Conservation (phyloP, 1,284 basidiomycete genomes). For the Leccinum cinnamomeum region DNA sequence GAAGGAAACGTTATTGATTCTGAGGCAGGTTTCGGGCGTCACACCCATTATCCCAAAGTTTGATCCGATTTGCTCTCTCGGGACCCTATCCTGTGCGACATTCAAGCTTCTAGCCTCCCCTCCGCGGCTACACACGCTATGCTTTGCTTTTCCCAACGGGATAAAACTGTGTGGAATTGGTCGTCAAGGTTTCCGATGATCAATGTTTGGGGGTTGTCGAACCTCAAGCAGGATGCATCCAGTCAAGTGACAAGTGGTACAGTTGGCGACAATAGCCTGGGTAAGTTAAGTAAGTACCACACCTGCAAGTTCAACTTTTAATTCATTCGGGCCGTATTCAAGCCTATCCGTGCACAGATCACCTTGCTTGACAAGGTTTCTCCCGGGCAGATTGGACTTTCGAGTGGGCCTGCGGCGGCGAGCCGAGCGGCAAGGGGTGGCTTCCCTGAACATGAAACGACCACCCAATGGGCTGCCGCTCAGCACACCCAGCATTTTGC, state of each 20-base stretch:
- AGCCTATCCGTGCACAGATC: conserved; percentile 31
- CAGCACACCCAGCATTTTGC: too few species aligned
- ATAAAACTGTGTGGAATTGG: not conserved
- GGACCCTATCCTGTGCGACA: not conserved
- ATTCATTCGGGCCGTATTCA: too few species aligned
- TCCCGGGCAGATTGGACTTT: not conserved
- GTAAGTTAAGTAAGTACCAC: not conserved
- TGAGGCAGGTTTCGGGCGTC: not conserved
- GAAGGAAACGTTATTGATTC: not conserved
- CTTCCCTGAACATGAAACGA: too few species aligned
- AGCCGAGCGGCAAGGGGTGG: too few species aligned
- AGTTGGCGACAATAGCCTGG: not conserved
- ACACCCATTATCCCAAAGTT: not conserved
- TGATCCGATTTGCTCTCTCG: not conserved
- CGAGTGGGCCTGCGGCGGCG: too few species aligned
- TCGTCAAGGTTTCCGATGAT: not conserved
- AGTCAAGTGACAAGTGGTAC: not conserved
- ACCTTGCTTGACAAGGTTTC: not conserved
- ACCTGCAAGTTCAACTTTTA: not conserved
- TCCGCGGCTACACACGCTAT: not conserved
- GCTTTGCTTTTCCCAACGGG: not conserved
- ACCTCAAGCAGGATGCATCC: not conserved
- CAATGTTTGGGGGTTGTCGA: not conserved
- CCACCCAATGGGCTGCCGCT: too few species aligned
- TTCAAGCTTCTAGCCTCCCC: not conserved